Conservation (phyloP, 2,329 filamentous ascomycete genomes). For the Exophiala oligosperma region DNA sequence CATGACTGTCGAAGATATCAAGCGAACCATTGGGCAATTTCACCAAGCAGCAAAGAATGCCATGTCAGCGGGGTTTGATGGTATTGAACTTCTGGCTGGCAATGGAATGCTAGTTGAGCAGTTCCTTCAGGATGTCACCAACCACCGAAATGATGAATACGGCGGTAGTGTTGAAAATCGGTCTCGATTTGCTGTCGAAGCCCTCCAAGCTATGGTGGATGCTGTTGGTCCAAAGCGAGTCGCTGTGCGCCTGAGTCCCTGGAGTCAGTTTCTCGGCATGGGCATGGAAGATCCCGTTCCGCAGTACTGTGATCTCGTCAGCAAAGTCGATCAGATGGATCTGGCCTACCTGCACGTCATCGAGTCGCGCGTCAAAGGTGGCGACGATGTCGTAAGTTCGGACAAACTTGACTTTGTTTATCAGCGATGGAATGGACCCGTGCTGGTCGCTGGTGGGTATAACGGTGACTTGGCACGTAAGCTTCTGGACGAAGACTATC, state of each 20-base stretch:
- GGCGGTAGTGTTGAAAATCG: constrained; percentile 53
- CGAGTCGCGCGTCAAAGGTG: constrained; percentile 51
- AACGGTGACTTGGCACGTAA: constrained; percentile 40
- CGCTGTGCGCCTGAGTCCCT: constrained; percentile 49
- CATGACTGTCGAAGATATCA: constrained; percentile 44
- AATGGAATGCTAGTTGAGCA: constrained; percentile 54
- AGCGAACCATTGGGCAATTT: constrained; percentile 42
- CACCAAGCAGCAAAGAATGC: constrained; percentile 51
- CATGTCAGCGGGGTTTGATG: constrained; percentile 52
- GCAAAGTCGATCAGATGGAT: constrained; percentile 51
- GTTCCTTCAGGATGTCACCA: constrained; percentile 48
- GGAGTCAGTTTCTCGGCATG: constrained; percentile 47
- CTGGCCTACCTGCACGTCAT: constrained; percentile 64
- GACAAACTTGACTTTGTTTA: constrained; percentile 48
- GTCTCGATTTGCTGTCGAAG: constrained; percentile 55
- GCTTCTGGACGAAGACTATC: constrained; percentile 37
- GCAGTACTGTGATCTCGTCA: constrained; percentile 61
- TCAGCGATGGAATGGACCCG: constrained; percentile 39
- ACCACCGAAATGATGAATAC: constrained; percentile 51
- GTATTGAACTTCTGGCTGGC: constrained; percentile 40
- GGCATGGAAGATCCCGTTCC: constrained; percentile 61
- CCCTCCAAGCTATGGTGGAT: constrained; percentile 45
- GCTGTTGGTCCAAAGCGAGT: constrained; percentile 46
- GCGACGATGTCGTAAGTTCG: constrained; percentile 28
- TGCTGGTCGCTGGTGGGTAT: constrained; percentile 55